Evolutionary conservation across 2,329 filamentous ascomycete genomes (phyloP), one percentile per base, ranked within the genome.

Genomic region (Hirsutella rhossiliensis): DNA sequence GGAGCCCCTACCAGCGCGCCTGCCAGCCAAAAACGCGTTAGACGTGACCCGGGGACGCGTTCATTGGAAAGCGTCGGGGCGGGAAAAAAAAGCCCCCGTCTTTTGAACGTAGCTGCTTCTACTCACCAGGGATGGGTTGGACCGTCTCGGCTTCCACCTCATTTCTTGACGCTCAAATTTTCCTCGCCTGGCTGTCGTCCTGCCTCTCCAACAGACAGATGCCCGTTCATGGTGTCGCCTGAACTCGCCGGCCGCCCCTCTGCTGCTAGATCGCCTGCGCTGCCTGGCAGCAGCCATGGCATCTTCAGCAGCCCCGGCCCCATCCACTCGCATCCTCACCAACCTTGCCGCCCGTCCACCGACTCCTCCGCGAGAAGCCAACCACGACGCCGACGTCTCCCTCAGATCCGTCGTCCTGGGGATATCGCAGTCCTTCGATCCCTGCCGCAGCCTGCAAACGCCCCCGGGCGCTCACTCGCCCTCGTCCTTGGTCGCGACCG

Each of bases 321-420:
- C 58, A 52, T 50, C 59, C 48, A 54, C 54, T 48, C 54, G 48
- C 29, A 42, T 68, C 54, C 64, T 80, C 53, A 72, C 77, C 49
- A 66, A 69, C 45, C 65, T 80, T 43, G 66, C 71, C 49, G 61
- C 75, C 48, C 72, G 78, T 60, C 80, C 80, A 23, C 80, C 80
- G n/a, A 84, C 80, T 30, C 80, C 80, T 40, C 80, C 80, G n/a
- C 73, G 72, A 52, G 76, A 77, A 57, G 64, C 69, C 31, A 62
- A 59, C 28, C 58, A 59, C 52, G 66, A 68, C 36, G 44, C 55
- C 45, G 62, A 65, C 41, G 52, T 56, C 27, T 52, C 58, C 28
- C 52, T 58, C 42, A 67, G 65, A 49, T 54, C 61, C 32, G 52
- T 60, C 30, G 54, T 59, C n/a, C 53, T 63, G 38, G 54, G 56